Percentiles rank a stretch among this genome's conserved stretches.
These are phyloP conservation scores for Azolla pinnata DNA, from an alignment of 75 land plant species.

Conservation along the genomic window DNA sequence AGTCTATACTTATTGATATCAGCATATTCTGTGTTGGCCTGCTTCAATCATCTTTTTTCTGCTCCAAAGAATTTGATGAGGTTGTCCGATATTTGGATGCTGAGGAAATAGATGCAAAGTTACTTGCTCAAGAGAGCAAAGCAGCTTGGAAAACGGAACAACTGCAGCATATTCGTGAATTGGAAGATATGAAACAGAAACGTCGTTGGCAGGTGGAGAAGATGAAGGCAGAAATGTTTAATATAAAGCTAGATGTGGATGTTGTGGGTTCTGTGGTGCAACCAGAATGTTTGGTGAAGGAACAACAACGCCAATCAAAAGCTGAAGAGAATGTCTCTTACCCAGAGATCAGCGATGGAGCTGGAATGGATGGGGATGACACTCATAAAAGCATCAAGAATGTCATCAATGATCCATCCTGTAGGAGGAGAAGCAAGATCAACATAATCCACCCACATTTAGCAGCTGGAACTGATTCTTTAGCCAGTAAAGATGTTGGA, in stretches of 20 bases:
- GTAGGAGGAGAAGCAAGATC: no score
- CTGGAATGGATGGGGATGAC: no score
- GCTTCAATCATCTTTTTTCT: slow-evolving; percentile 77
- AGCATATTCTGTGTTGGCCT: slow-evolving; percentile 78
- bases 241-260: slow-evolving; percentile 59
- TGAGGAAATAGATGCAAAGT: slow-evolving; percentile 87
- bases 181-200: slow-evolving; percentile 66
- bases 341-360: no score
- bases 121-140: slow-evolving; percentile 77
- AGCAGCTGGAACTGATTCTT: no score
- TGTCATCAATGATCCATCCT: no score
- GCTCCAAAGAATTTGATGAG: slow-evolving; percentile 75
- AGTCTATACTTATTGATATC: slow-evolving; percentile 91
- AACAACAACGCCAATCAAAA: no score
- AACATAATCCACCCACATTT: no score
- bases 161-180: slow-evolving; percentile 66
- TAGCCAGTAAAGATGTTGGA: no score
- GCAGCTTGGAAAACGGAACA: slow-evolving; percentile 97
- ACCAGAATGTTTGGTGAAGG: no score
- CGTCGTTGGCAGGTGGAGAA: slow-evolving; percentile 93
- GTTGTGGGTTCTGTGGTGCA: slow-evolving; percentile 34
- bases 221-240: slow-evolving; percentile 91
- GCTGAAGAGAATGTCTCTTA: no score
- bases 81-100: slow-evolving; percentile 85
- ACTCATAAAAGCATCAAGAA: no score